Base-by-base conservation (phyloP, 2,329 filamentous ascomycete species). In the Stagonosporopsis chrysanthemi region DNA sequence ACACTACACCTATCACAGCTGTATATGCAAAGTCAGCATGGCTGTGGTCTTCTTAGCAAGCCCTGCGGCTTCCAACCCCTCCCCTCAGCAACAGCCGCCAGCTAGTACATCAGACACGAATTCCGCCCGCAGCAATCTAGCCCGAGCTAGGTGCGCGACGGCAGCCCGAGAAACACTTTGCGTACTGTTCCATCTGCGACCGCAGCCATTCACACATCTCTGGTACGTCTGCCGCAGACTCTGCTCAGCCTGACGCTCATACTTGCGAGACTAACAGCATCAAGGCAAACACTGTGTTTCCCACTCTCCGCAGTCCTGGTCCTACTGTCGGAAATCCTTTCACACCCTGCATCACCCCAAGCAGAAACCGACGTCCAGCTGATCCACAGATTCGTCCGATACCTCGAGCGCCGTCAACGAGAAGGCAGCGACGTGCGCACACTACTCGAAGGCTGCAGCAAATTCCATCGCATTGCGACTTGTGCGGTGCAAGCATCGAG, bases 301-400 rank as follows among this genome's bases (percentile, higher is more conserved):
- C 50, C 50, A 17, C 31, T 53, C 19, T 53, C 50, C 29, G 50
- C 50, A 28, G 33, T 38, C n/a, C 29, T 53, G 29, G 29, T 45
- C 8, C 26, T 53, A 26, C 14, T 53, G 22, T 40, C 41, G 12
- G 26, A 17, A 28, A 23, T 53, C 14, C 33, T 53, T 9, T 6
- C 40, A 6, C 9, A 45, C 39, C 41, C 50, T 29, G 23, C 17
- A 14, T 19, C 50, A 26, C 14, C 7, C 19, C 31, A 39, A 26
- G 29, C 50, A 8, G 22, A 45, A 19, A 31, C 31, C 14, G 40
- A 53, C 33, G 31, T 19, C 14, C 6, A 29, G 17, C 9, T 35
- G 2, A 45, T 53, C 24, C 11, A 36, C n/a, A 12, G 40, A 2
- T 53, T 53, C 28, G 31, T 46, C 31, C 12, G 23, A 22, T 53